Evolutionary conservation across 148 eudicot species (phyloP).

Genomic region (Diospyros kaki): DNA sequence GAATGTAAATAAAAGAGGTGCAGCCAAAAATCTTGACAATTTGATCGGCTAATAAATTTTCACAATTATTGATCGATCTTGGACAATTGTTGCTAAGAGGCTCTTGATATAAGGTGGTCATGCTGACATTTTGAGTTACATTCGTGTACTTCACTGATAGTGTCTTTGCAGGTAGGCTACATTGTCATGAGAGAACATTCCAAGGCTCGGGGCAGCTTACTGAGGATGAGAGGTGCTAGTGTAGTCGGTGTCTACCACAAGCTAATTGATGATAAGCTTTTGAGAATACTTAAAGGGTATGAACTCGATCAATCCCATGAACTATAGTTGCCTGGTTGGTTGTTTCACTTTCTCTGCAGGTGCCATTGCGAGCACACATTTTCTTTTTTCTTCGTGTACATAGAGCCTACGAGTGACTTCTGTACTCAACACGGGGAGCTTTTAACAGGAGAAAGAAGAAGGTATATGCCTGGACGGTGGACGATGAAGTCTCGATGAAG

Average conservation of each 20-base stretch:
- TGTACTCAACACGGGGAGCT: background rate
- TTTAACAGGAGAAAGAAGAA: constrained; percentile 74
- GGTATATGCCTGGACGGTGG: constrained; percentile 96
- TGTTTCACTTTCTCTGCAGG: background rate
- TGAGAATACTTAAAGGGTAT: constrained; percentile 71
- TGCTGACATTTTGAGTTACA: background rate
- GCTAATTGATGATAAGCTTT: constrained; percentile 65
- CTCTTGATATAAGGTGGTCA: background rate
- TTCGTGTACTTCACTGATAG: constrained; percentile 5
- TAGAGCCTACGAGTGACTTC: background rate
- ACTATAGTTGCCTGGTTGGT: background rate
- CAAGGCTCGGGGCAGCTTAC: constrained; percentile 51
- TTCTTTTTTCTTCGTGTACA: background rate
- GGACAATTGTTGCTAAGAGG: background rate
- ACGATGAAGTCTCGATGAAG: constrained; percentile 64
- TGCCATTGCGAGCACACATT: background rate
- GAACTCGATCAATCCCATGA: constrained; percentile 2
- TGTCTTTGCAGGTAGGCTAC: constrained; percentile 78
- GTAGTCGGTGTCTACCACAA: constrained; percentile 86
- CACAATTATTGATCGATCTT: background rate
- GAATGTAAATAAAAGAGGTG: too few relatives aligned
- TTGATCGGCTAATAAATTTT: background rate
- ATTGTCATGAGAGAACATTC: constrained; percentile 70
- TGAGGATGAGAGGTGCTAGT: constrained; percentile 71
- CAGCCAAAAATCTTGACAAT: too few relatives aligned